Percentiles rank a stretch among this genome's conserved stretches.
Evolutionary conservation across 2,329 filamentous ascomycete species (phyloP).

Genomic region (Pestalotiopsis sp.): DNA sequence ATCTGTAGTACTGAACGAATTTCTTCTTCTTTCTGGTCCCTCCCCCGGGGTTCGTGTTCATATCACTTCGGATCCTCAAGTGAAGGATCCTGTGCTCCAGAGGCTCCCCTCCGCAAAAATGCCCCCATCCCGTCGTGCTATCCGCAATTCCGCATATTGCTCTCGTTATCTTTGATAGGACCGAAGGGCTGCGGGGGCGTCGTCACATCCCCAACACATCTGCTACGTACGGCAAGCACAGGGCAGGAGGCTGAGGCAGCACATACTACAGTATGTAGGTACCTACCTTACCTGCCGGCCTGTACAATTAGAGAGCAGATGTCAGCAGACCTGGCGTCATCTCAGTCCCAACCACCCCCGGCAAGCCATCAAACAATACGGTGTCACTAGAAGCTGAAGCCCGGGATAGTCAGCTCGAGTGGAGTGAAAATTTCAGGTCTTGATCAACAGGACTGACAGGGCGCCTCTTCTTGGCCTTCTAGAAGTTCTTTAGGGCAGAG

Average conservation of each 20-base stretch:
- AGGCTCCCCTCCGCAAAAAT: background rate
- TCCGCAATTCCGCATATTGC: background rate
- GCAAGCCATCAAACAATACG: background rate
- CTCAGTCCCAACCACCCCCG: background rate
- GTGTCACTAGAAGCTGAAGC: background rate
- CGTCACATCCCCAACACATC: background rate
- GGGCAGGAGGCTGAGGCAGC: background rate
- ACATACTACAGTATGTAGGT: background rate
- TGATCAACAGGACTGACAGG: background rate
- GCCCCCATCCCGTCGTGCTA: background rate
- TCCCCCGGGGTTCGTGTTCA: background rate
- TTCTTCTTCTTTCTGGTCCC: background rate
- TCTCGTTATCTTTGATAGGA: background rate
- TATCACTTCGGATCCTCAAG: background rate
- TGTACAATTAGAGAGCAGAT: background rate
- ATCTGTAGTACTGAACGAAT: background rate
- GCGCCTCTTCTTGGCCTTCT: constrained; percentile 8
- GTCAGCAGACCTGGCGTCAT: background rate
- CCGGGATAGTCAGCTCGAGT: background rate
- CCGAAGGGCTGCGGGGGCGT: background rate
- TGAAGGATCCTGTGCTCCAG: background rate
- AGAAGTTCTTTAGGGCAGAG: constrained; percentile 9
- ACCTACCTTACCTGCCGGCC: background rate
- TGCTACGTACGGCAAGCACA: background rate
- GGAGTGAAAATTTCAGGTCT: background rate